These are phyloP conservation scores for Curvularia spicifera DNA, from an alignment of 2,329 filamentous ascomycete species.

Conservation along the genomic window DNA sequence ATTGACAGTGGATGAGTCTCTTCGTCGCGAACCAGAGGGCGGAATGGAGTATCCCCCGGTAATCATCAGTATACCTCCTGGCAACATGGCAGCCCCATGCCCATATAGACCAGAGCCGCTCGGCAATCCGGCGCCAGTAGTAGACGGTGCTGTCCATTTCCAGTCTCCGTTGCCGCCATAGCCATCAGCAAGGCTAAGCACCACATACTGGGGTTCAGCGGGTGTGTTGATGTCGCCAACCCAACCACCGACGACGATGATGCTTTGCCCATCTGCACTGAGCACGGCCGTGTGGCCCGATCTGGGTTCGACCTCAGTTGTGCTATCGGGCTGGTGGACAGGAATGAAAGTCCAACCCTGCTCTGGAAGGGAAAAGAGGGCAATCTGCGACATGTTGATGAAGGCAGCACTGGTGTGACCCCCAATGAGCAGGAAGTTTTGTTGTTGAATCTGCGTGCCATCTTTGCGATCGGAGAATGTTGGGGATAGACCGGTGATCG, in stretches of 20 bases:
- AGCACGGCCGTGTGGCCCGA: slow-evolving; percentile 89
- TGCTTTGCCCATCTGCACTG: slow-evolving; percentile 75
- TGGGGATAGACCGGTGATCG: slow-evolving; percentile 74
- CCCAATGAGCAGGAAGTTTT: slow-evolving; percentile 80
- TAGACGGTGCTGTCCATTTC: slow-evolving; percentile 70
- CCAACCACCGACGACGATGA: slow-evolving; percentile 89
- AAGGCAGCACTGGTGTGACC: slow-evolving; percentile 85
- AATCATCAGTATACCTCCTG: slow-evolving; percentile 67
- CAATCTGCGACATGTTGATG: slow-evolving; percentile 92
- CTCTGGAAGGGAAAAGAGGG: slow-evolving; percentile 84
- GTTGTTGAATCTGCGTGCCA: slow-evolving; percentile 71
- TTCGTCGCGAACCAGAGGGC: slow-evolving; percentile 43
- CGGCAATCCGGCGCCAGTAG: slow-evolving; percentile 53
- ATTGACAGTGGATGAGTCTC: slow-evolving; percentile 49
- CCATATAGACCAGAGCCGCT: slow-evolving; percentile 63
- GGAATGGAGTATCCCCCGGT: slow-evolving; percentile 64
- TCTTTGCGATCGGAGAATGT: slow-evolving; percentile 71
- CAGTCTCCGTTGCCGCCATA: slow-evolving; percentile 70
- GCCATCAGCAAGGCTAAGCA: slow-evolving; percentile 76
- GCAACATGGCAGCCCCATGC: slow-evolving; percentile 67
- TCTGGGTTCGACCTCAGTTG: slow-evolving; percentile 73
- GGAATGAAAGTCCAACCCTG: slow-evolving; percentile 83
- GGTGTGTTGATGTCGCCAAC: slow-evolving; percentile 79
- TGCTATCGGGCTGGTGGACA: slow-evolving; percentile 58
- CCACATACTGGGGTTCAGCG: slow-evolving; percentile 79